Conservation (phyloP, 1,139 yeast species). For the Geotrichum cucujoidarum region DNA sequence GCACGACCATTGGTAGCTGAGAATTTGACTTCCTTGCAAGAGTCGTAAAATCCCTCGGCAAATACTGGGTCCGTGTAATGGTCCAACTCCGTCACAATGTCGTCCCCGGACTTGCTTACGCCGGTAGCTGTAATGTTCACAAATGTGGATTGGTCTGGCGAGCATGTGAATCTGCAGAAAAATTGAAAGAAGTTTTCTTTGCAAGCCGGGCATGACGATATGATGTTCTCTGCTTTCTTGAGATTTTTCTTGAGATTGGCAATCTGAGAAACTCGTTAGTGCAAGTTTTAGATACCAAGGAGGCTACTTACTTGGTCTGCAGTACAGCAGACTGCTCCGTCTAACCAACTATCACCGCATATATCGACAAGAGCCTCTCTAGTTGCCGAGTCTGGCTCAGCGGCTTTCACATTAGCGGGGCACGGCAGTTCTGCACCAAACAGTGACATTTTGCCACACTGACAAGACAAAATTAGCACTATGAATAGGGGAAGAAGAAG, state of each 20-base stretch:
- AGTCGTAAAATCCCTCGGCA: constrained; percentile 66
- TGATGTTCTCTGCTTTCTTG: constrained; percentile 69
- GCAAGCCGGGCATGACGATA: constrained; percentile 95
- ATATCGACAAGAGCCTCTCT: constrained; percentile 47
- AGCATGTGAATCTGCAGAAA: constrained; percentile 87
- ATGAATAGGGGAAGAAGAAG: background rate
- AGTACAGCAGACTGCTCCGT: constrained; percentile 50
- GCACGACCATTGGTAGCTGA: constrained; percentile 95
- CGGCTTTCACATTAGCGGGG: constrained; percentile 51
- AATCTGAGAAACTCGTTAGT: constrained; percentile 17
- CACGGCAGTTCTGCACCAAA: constrained; percentile 83
- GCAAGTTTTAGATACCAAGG: background rate
- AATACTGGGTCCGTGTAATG: constrained; percentile 55
- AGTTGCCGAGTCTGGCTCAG: constrained; percentile 45
- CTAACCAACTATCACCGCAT: constrained; percentile 68
- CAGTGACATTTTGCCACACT: constrained; percentile 74
- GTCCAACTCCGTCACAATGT: constrained; percentile 66
- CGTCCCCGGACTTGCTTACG: constrained; percentile 50
- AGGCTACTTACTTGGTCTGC: constrained; percentile 41
- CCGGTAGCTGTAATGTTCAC: constrained; percentile 59
- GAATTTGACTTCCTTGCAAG: constrained; percentile 86
- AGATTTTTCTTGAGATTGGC: constrained; percentile 48
- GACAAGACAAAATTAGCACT: constrained; percentile 2
- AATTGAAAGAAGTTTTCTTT: constrained; percentile 75
- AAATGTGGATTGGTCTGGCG: constrained; percentile 75